phyloP scores from a whole-genome alignment of 306 rosid species.

The Corylus americana region DNA sequence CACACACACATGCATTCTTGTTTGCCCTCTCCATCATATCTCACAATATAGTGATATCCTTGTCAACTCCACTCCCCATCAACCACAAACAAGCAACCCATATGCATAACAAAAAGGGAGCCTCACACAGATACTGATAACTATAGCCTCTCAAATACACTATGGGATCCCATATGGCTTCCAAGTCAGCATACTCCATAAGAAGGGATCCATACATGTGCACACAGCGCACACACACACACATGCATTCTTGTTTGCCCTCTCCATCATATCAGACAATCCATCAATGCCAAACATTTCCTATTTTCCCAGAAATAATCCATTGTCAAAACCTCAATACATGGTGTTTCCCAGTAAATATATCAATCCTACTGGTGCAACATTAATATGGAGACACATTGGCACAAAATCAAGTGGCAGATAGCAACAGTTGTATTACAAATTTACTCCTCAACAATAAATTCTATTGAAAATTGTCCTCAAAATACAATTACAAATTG shows the following conservation, averaged over 20 bases:
- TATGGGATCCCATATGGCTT: neutral
- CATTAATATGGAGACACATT: neutral
- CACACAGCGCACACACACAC: neutral
- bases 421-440: neutral
- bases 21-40: neutral
- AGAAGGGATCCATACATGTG: neutral
- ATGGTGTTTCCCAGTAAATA: neutral
- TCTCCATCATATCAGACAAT: neutral
- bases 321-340: neutral
- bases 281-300: neutral
- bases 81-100: neutral
- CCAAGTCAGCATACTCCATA: constrained; percentile 1
- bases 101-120: neutral
- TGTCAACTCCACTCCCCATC: neutral
- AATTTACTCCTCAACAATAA: neutral
- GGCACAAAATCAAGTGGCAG: neutral
- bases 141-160: neutral
- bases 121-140: neutral
- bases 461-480: neutral
- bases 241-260: neutral
- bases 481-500: neutral
- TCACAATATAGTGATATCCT: neutral
- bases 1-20: neutral
- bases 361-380: neutral
- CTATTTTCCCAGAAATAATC: neutral